A percentile compares a stretch with the other conserved stretches of the same genome.
Evolutionary conservation across 2,329 filamentous ascomycete species (phyloP).

Genomic region (Colletotrichum sp.): DNA sequence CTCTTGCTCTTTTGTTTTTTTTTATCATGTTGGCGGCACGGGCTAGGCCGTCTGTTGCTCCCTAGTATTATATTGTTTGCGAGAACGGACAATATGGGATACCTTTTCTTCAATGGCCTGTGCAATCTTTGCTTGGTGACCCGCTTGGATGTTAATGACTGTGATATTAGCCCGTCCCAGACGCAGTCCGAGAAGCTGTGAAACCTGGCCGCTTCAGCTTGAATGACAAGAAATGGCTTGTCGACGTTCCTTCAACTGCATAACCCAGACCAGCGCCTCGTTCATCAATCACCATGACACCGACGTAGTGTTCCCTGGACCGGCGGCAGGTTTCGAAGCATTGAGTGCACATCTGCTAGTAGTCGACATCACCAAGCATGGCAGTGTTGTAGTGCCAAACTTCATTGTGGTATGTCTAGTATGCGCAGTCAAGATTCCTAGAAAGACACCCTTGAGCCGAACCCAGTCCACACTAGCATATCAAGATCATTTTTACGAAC

Average conservation of each 20-base stretch:
- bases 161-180: not conserved
- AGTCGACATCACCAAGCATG: not conserved
- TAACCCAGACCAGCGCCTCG: not conserved
- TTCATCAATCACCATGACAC: not conserved
- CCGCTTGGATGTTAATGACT: not conserved
- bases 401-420: not conserved
- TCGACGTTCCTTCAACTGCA: not conserved
- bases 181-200: not conserved
- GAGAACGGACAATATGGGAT: not conserved
- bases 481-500: not conserved
- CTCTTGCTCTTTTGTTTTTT: not conserved
- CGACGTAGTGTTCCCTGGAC: not conserved
- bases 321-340: not conserved
- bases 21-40: not conserved
- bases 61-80: not conserved
- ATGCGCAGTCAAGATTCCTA: not conserved
- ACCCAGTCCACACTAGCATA: not conserved
- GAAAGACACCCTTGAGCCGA: not conserved
- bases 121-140: not conserved
- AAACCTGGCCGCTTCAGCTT: not conserved
- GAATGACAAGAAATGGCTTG: not conserved
- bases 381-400: not conserved
- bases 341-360: not conserved
- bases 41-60: not conserved
- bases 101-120: not conserved